Conservation (phyloP, 169 alveolate species). For the Plasmodium coatneyi region DNA sequence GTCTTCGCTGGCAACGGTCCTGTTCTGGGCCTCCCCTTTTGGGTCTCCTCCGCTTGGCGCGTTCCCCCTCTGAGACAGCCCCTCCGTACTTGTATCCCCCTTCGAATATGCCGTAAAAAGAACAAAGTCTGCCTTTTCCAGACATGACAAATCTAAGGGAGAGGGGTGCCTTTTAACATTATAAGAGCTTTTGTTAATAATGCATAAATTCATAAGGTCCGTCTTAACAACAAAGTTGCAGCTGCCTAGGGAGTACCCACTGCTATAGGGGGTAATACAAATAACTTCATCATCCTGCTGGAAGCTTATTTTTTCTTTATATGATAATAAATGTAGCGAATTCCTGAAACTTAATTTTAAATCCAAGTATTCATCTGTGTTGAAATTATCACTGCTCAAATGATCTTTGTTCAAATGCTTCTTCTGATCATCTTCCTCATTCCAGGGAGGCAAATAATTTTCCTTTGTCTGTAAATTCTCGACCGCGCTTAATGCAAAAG, state of each 20-base stretch:
- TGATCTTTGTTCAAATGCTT: not conserved
- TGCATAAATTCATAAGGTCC: conserved; percentile 20
- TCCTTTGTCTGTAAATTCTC: conserved; percentile 56
- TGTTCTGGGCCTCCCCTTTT: not conserved
- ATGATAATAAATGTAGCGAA: conserved; percentile 62
- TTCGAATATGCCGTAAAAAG: conserved; percentile 28
- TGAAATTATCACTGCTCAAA: not conserved
- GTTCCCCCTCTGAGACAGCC: not conserved
- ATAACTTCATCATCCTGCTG: conserved; percentile 31
- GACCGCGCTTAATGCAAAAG: conserved; percentile 50
- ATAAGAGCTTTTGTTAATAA: conserved; percentile 56
- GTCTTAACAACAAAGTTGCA: conserved; percentile 31
- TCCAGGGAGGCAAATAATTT: conserved; percentile 35
- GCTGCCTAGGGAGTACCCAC: conserved; percentile 70
- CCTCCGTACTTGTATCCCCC: not conserved
- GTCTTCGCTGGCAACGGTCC: not conserved
- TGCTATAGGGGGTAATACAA: conserved; percentile 26
- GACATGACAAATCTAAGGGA: conserved; percentile 13
- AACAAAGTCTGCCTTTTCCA: conserved; percentile 39
- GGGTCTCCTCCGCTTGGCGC: not conserved
- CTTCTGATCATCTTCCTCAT: conserved; percentile 1
- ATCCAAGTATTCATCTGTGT: conserved; percentile 41
- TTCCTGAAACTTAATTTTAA: conserved; percentile 22
- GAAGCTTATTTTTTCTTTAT: conserved; percentile 57
- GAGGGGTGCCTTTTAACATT: conserved; percentile 58